Evolutionary conservation across 176 grass and related monocot species (phyloP), one percentile per base, ranked within the genome.

Genomic region (Olyra latifolia): DNA sequence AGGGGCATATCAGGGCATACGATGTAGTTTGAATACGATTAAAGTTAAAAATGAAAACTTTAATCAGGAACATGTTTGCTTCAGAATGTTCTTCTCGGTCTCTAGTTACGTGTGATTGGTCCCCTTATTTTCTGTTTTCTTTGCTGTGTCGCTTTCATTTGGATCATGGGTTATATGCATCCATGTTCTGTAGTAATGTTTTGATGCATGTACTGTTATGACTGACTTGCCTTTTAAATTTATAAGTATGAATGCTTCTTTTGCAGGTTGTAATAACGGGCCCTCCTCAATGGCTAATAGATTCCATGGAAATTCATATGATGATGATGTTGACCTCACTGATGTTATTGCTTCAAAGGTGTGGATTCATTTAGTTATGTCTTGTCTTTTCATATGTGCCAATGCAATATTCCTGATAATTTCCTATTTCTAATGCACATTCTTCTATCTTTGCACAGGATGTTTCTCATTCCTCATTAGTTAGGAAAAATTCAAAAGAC

Each of bases 291-390:
- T 50, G 14, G 45, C 76, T 14, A 77, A 93, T 89, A 87, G 86
- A 60, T 91, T 78, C 45, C 41, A 52, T 75, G 70, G 20, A 11
- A 61, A 62, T 84, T 69, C 70, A 19, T 80, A 63, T 41, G 82
- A 80, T n/a, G 76, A 65, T 71, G 82, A 86, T 57, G 69, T 72
- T 80, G 84, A 83, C 63, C 72, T 62, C 49, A 83, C 72, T 20
- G 79, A 89, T 83, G 73, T 78, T 69, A 81, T 78, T 72, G 44
- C 84, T 64, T 74, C 27, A 13, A 98, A 94, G 90, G 95, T 98
- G 83, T 5, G 29, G 13, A 62, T 28, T 80, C 15, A 40, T 89
- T 79, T 82, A 6, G 8, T 77, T 48, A 76, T 7, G 11, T 59
- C 24, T 56, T 58, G 12, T 27, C 6, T 22, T 75, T 75, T 17